phyloP scores from a whole-genome alignment of 345 rosid species.

The Salix arbutifolia region DNA sequence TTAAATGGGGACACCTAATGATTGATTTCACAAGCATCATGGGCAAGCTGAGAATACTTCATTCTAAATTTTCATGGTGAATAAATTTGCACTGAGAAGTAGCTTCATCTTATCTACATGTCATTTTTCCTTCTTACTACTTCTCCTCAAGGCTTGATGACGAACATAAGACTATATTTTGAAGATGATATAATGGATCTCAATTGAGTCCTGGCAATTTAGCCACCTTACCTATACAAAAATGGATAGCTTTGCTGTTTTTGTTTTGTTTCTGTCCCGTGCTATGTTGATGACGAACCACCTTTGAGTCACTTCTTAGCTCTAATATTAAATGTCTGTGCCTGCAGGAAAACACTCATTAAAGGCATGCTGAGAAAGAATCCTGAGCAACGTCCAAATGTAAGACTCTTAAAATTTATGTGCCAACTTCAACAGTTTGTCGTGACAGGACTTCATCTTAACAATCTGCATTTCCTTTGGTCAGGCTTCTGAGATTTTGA shows the following conservation, averaged over 20 bases:
- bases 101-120: neutral
- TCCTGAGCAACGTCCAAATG: constrained; percentile 95
- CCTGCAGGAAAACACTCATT: constrained; percentile 73
- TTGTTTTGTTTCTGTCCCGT: neutral
- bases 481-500: constrained; percentile 91
- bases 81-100: neutral
- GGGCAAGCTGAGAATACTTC: neutral
- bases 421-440: constrained; percentile 19
- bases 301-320: neutral
- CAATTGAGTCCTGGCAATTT: neutral
- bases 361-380: constrained; percentile 96
- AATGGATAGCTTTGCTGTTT: neutral
- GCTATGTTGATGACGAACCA: neutral
- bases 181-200: neutral
- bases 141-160: neutral
- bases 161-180: neutral
- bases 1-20: neutral
- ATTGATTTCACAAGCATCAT: neutral
- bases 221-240: neutral
- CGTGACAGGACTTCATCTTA: constrained; percentile 14
- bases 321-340: constrained; percentile 18
- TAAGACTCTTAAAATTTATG: constrained; percentile 33
- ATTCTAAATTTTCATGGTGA: neutral
- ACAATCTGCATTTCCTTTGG: constrained; percentile 14
- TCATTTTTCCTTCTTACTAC: neutral